These are phyloP conservation scores for Cercis canadensis DNA, from an alignment of 306 rosid species.

Conservation along the genomic window DNA sequence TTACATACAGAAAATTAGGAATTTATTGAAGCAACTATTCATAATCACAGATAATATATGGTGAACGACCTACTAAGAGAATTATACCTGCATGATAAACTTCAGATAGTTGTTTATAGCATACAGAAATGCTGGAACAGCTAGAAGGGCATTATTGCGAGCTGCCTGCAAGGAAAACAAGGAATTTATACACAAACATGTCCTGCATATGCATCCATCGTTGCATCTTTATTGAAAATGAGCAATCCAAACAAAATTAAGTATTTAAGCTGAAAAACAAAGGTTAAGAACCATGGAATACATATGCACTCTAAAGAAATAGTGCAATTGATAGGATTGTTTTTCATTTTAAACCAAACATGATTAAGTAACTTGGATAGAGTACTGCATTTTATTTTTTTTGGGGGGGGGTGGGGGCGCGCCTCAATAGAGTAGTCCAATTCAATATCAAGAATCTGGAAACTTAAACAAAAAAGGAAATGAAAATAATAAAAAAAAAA, in stretches of 20 bases:
- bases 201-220: not conserved
- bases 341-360: constrained; percentile 16
- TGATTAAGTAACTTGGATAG: constrained; percentile 9
- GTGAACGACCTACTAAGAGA: constrained; percentile 3
- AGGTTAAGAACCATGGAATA: not conserved
- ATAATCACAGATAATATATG: not conserved
- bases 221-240: not conserved
- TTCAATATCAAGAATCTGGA: constrained; percentile 31
- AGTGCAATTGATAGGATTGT: not conserved
- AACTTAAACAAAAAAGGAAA: no score
- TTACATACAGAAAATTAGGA: not conserved
- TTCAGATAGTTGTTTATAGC: constrained; percentile 96
- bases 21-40: not conserved
- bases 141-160: constrained; percentile 93
- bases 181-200: constrained; percentile 16
- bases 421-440: no score
- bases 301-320: no score
- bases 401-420: no score
- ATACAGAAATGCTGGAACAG: constrained; percentile 94
- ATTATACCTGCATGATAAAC: constrained; percentile 94
- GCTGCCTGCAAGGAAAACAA: constrained; percentile 77
- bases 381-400: not conserved
- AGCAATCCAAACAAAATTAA: constrained; percentile 16
- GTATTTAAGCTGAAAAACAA: constrained; percentile 11
- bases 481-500: no score